Evolutionary conservation across 2,329 filamentous ascomycete genomes (phyloP), one percentile per base, ranked within the genome.

Genomic region (Trichoderma atroviride): DNA sequence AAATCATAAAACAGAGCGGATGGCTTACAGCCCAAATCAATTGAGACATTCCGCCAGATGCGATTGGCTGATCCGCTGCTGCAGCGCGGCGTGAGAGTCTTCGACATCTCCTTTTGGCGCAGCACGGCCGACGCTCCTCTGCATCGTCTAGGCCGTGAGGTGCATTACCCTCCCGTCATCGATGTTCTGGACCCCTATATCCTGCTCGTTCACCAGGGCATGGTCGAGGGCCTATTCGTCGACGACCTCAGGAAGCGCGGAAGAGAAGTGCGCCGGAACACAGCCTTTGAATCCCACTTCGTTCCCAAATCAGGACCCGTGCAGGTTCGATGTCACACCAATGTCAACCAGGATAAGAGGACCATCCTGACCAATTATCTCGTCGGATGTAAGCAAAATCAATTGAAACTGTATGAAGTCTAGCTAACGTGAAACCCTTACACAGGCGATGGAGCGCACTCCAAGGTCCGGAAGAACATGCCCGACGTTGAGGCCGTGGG

Each of bases 41-140:
- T 94, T 74, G 91, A 93, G 81, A 93, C 91, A 0, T 86, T 93
- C 74, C 86, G 88, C 71, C 91, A 92, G 79, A 88, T 93, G 83
- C 84, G 90, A 40, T 80, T 93, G n/a, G 89, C 88, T n/a, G 90
- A 92, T 72, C 82, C 86, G 1, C 79, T 93, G 35, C 79, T 93
- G 53, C 86, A 87, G 71, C 86, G 89, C 74, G 91, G 89, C 35
- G 90, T 90, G 61, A 87, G 87, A 57, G 87, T 93, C 56, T 92
- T 91, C 78, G 91, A 93, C 75, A 93, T 93, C 70, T 85, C 88
- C 55, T 92, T 92, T 77, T 93, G 91, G 90, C 84, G 88, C 76
- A 82, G 83, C 68, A 86, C 83, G 2, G 76, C 79, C 37, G 80
- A 83, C 19, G 80, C 84, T 71, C 79, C 85, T 3, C 81, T 92